Evolutionary conservation across 257 asterid genomes (phyloP), one percentile per base, ranked within the genome.

Genomic region (Scutellaria minor): DNA sequence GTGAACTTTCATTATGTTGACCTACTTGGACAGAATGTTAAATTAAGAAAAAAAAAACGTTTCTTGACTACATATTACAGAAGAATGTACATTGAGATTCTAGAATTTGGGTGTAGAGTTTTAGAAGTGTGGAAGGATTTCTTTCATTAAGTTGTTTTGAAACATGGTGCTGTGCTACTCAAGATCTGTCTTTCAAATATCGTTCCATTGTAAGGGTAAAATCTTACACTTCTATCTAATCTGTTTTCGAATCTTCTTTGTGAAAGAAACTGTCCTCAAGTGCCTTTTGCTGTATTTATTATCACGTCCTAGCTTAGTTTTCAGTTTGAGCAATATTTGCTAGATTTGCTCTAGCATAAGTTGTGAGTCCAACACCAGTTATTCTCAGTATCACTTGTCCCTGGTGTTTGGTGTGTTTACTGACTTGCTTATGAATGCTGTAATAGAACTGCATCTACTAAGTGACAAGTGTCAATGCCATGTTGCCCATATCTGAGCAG

Each of bases 401-500:
- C 22, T 45, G 45, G 13, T 62, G 44, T 52, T 46, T 62, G 56
- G 59, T n/a, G 48, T 35, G 68, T 63, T 69, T n/a, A 39, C 45
- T 66, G 20, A 72, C 48, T 55, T 60, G 73, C 68, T 67, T 14
- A 51, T 31, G 63, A 62, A 31, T 31, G 37, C 5, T 20, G 56
- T 51, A 48, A 24, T 56, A 24, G 27, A 56, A 24, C 41, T 57
- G 40, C 2, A 42, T 31, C 3, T 42, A 57, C 14, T 6, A 31
- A 57, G 37, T 31, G 37, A 4, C 47, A 74, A 46, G 47, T 47
- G 56, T 24, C 20, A 14, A 50, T 15, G 55, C 53, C 20, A 55
- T 2, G 27, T 18, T 11, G 20, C 50, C 46, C 44, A 6, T 15
- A 4, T 55, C 18, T 18, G 46, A 1, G 11, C 1, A 1, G 27